These are phyloP conservation scores for Hypoxylon perforatum DNA, from an alignment of 495 filamentous ascomycete species.

Conservation along the genomic window DNA sequence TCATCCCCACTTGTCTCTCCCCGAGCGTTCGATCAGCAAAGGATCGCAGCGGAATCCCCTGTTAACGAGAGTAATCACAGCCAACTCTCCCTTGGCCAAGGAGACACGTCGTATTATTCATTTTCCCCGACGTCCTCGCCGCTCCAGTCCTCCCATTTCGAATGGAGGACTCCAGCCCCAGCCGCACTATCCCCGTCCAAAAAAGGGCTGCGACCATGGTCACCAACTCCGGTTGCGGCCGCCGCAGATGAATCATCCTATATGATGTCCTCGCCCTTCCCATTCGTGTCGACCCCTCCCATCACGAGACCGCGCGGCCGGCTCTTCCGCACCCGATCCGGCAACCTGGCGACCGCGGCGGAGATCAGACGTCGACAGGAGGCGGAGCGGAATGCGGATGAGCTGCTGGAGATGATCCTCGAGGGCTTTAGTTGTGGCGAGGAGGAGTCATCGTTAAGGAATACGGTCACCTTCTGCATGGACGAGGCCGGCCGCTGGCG, in stretches of 20 bases:
- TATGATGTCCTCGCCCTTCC: slow-evolving; percentile 6
- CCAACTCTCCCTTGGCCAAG: neutral
- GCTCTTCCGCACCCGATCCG: slow-evolving; percentile 43
- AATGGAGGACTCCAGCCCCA: neutral
- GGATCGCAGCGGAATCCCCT: neutral
- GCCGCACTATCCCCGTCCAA: neutral
- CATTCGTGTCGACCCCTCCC: slow-evolving; percentile 11
- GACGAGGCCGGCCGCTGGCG: slow-evolving; percentile 47
- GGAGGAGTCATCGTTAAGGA: neutral
- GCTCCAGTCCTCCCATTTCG: neutral
- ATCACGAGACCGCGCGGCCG: slow-evolving; percentile 16
- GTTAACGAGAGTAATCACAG: neutral
- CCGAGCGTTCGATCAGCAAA: neutral
- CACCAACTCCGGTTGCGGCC: neutral
- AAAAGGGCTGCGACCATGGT: neutral
- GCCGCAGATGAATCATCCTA: slow-evolving; percentile 18
- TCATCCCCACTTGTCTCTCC: neutral
- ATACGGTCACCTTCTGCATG: slow-evolving; percentile 20
- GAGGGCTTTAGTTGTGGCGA: slow-evolving; percentile 32
- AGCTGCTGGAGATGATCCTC: slow-evolving; percentile 39
- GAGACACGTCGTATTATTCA: neutral
- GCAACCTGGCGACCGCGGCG: slow-evolving; percentile 28
- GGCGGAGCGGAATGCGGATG: slow-evolving; percentile 21
- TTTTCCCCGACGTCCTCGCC: neutral
- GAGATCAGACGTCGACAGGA: slow-evolving; percentile 39